Base-by-base conservation (phyloP, 306 rosid species). In the Phaseolus lunatus region DNA sequence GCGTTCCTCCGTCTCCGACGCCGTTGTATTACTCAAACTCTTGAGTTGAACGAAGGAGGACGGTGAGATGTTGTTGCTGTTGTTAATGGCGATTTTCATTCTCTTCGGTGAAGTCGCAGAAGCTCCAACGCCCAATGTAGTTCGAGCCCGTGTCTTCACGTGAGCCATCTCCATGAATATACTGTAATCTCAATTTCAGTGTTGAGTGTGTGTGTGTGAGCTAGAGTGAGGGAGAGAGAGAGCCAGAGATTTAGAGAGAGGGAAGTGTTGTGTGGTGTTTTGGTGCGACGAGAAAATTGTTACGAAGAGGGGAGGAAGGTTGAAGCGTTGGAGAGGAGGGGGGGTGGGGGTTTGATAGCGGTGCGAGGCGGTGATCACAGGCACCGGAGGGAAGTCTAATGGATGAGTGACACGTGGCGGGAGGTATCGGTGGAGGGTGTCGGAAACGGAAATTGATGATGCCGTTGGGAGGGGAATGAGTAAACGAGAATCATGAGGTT, bases 161-260 rank as follows among this genome's bases (percentile, higher is more conserved):
- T 72, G 83, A 67, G 88, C 75, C 37, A 86, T 85, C 67, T 87
- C 88, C 87, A 80, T 83, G 10, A 43, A n/a, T 19, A 74, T 11
- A 16, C 83, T 77, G 69, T 72, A 63, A 78, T 84, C 70, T 47
- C 47, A 44, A 45, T 73, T 33, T 64, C 68, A 37, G 44, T 74
- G 29, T 19, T 72, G 20, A 43, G 4, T 10, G 78, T 54, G 77
- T 61, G 82, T 24, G 67, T 12, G 53, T 4, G 23, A 9, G 20
- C 8, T 6, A 5, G 37, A 5, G 8, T 3, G 74, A 52, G 72
- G 59, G 82, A 41, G 70, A n/a, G 78, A 62, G 73, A 61, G 82
- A 41, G 71, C 12, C 43, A 8, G n/a, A 26, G 22, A n/a, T n/a
- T n/a, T n/a, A 43, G 71, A 18, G 53, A 8, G 24, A 26, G 22